phyloP scores from a whole-genome alignment of 345 rosid species.

The Aquilaria malaccensis region DNA sequence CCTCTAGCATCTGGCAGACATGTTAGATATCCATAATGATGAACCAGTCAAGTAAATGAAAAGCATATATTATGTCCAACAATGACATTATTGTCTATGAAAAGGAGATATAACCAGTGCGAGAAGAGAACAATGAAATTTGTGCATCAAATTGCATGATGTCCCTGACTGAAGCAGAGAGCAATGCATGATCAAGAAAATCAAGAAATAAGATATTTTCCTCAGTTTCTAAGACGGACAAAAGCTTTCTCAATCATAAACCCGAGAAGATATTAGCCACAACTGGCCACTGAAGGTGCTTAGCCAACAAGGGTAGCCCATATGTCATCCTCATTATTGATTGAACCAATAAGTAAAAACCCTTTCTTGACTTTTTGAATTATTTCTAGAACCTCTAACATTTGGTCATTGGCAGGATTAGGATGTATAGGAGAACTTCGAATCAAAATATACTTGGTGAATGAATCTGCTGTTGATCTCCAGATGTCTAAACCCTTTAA shows the following conservation, averaged over 20 bases:
- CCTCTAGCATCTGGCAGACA: slow-evolving; percentile 72
- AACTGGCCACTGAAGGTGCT: slow-evolving; percentile 80
- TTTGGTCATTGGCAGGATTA: slow-evolving; percentile 20
- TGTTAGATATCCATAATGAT: slow-evolving; percentile 30
- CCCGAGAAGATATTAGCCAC: slow-evolving; percentile 88
- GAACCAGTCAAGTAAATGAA: slow-evolving; percentile 14
- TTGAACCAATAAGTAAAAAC: slow-evolving; percentile 62
- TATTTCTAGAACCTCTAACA: slow-evolving; percentile 47
- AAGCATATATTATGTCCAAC: neutral
- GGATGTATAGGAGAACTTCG: slow-evolving; percentile 32
- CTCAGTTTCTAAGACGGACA: slow-evolving; percentile 33
- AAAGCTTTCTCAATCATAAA: slow-evolving; percentile 67
- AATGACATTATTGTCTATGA: neutral
- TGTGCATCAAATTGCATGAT: slow-evolving; percentile 57
- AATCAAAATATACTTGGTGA: slow-evolving; percentile 61
- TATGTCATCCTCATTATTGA: slow-evolving; percentile 74
- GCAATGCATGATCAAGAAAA: slow-evolving; percentile 81
- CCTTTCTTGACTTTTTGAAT: slow-evolving; percentile 52
- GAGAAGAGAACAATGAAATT: slow-evolving; percentile 1
- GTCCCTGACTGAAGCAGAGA: slow-evolving; percentile 55
- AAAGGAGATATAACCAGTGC: neutral
- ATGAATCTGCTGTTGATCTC: slow-evolving; percentile 65
- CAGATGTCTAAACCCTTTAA: slow-evolving; percentile 71
- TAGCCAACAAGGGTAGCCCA: slow-evolving; percentile 91
- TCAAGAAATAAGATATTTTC: slow-evolving; percentile 52